Percentiles rank a stretch among this genome's conserved stretches.
phyloP scores from a whole-genome alignment of 371 early-diverging fungal species.

The Zychaea mexicana region DNA sequence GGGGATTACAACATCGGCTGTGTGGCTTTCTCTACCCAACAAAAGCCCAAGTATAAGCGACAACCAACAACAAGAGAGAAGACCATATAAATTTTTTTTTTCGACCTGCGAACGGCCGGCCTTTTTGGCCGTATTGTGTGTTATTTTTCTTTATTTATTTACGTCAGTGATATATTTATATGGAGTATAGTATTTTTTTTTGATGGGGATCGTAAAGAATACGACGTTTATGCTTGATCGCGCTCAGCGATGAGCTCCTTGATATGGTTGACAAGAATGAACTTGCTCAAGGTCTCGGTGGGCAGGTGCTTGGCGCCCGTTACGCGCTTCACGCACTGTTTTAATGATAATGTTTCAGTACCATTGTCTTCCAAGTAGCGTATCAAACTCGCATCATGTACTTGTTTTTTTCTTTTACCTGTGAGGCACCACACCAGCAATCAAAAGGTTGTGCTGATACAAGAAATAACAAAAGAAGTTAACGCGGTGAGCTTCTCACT shows the following conservation, averaged over 20 bases:
- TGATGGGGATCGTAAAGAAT: too few species aligned
- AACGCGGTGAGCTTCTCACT: background rate
- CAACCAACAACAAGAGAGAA: too few species aligned
- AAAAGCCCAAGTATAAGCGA: too few species aligned
- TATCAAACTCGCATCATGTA: background rate
- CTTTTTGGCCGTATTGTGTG: too few species aligned
- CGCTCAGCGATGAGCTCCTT: slow-evolving; percentile 46
- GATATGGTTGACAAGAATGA: slow-evolving; percentile 61
- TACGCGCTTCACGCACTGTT: slow-evolving; percentile 65
- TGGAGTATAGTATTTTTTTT: too few species aligned
- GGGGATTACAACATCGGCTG: too few species aligned
- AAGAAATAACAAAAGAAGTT: slow-evolving; percentile 4
- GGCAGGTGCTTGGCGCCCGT: slow-evolving; percentile 63
- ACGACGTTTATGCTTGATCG: slow-evolving; percentile 19
- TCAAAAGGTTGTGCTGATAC: slow-evolving; percentile 78
- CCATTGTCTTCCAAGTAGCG: background rate
- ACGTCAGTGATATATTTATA: too few species aligned
- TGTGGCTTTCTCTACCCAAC: too few species aligned
- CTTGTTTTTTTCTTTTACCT: slow-evolving; percentile 26
- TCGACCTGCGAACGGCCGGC: too few species aligned
- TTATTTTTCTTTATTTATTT: too few species aligned
- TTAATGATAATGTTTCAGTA: background rate
- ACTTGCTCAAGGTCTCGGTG: slow-evolving; percentile 41
- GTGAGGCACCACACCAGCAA: slow-evolving; percentile 77
- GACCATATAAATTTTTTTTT: too few species aligned